Evolutionary conservation across 202 grass and related monocot genomes (phyloP).

Genomic region (Cymbopogon flexuosus): DNA sequence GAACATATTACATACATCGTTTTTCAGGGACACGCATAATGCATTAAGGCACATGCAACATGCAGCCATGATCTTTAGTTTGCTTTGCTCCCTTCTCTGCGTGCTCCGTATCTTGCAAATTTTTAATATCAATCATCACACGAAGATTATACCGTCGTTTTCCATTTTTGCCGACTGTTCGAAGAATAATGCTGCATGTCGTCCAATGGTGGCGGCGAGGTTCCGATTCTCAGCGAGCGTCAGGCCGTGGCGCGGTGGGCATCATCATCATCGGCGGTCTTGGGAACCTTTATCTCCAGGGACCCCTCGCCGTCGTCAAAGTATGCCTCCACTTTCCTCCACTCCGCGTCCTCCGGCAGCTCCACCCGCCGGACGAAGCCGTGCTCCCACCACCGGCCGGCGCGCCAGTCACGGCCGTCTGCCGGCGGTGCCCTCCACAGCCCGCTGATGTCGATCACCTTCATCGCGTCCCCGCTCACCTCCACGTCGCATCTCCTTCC

Average conservation of each 20-base stretch:
- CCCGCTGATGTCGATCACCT: constrained; percentile 86
- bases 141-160: constrained; percentile 9
- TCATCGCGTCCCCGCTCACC: constrained; percentile 51
- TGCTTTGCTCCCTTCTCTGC: background rate
- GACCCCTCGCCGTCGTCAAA: constrained; percentile 47
- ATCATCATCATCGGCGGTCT: constrained; percentile 24
- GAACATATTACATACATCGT: constrained; percentile 21
- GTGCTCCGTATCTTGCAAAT: constrained; percentile 26
- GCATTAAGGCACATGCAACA: background rate
- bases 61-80: background rate
- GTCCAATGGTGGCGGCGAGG: constrained; percentile 21
- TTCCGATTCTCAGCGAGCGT: constrained; percentile 10
- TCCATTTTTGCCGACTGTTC: background rate
- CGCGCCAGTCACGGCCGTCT: constrained; percentile 63
- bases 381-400: constrained; percentile 79
- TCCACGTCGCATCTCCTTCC: constrained; percentile 85
- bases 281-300: constrained; percentile 73
- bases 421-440: constrained; percentile 43
- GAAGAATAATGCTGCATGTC: constrained; percentile 22
- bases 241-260: constrained; percentile 33
- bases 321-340: constrained; percentile 63
- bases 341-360: constrained; percentile 68
- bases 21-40: background rate
- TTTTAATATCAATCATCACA: background rate
- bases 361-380: constrained; percentile 81